Evolutionary conservation across 257 asterid species (phyloP).

Genomic region (Scutellaria baicalensis): DNA sequence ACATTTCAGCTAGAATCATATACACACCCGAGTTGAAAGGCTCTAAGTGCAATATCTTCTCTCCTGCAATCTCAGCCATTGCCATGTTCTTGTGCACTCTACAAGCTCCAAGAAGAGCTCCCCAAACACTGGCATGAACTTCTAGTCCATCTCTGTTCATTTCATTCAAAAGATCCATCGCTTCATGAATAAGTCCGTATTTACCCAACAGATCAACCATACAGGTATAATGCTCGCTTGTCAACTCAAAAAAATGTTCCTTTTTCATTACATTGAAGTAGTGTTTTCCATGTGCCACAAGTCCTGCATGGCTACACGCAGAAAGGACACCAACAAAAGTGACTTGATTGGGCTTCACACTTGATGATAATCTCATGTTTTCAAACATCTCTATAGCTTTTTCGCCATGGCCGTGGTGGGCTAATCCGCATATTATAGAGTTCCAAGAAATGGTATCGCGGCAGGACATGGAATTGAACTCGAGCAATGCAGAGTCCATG

Average conservation of each 20-base stretch:
- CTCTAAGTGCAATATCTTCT: slow-evolving; percentile 48
- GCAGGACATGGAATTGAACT: slow-evolving; percentile 34
- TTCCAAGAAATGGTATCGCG: slow-evolving; percentile 56
- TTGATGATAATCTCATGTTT: slow-evolving; percentile 37
- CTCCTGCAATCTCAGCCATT: slow-evolving; percentile 47
- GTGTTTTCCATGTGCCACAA: slow-evolving; percentile 39
- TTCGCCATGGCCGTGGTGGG: slow-evolving; percentile 50
- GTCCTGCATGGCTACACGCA: slow-evolving; percentile 66
- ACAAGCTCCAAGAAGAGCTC: slow-evolving; percentile 65
- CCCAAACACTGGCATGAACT: slow-evolving; percentile 52
- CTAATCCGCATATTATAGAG: slow-evolving; percentile 60
- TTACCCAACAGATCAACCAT: slow-evolving; percentile 59
- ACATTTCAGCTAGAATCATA: slow-evolving; percentile 54
- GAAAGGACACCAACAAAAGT: slow-evolving; percentile 59
- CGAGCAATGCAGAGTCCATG: slow-evolving; percentile 39
- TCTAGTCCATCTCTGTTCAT: slow-evolving; percentile 34
- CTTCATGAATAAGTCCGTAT: slow-evolving; percentile 47
- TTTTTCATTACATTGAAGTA: slow-evolving; percentile 37
- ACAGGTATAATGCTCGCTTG: slow-evolving; percentile 57
- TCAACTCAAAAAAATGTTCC: slow-evolving; percentile 31
- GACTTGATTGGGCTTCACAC: slow-evolving; percentile 39
- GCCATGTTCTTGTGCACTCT: slow-evolving; percentile 44
- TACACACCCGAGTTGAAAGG: slow-evolving; percentile 57
- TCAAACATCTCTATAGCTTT: slow-evolving; percentile 44
- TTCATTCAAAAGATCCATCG: slow-evolving; percentile 31